Conservation (phyloP, 768 basidiomycete genomes). For the Fomitopsis pulvina region DNA sequence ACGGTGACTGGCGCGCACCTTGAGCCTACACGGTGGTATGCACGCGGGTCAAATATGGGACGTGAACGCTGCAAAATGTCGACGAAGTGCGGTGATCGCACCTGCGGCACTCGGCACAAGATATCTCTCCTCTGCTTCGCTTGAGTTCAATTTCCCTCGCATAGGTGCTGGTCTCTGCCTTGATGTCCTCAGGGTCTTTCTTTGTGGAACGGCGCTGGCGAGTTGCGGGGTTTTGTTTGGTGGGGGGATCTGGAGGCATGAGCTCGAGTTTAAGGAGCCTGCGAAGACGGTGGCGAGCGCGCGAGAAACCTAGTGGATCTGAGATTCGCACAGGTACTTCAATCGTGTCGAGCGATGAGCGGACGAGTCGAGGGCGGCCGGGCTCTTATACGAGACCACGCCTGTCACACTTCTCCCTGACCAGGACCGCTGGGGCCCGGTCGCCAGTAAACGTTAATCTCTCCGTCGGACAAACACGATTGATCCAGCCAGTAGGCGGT, state of each 20-base stretch:
- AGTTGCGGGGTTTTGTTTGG: slow-evolving; percentile 14
- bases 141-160: slow-evolving; percentile 60
- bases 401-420: neutral
- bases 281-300: too few species aligned
- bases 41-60: neutral
- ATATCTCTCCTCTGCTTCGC: slow-evolving; percentile 68
- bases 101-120: slow-evolving; percentile 75
- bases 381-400: neutral
- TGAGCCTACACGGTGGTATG: slow-evolving; percentile 16
- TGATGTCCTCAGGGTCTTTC: slow-evolving; percentile 20
- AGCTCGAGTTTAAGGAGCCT: neutral
- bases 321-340: neutral
- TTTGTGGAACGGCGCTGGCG: slow-evolving; percentile 16
- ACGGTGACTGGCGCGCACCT: slow-evolving; percentile 11
- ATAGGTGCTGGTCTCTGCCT: slow-evolving; percentile 18
- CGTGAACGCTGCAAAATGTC: neutral
- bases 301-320: too few species aligned
- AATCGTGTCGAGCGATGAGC: neutral
- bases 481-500: neutral
- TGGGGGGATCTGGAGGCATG: slow-evolving; percentile 22
- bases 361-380: neutral
- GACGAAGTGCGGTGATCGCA: slow-evolving; percentile 40
- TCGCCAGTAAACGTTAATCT: neutral
- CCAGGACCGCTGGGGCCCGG: too few species aligned
- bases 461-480: neutral